phyloP scores from a whole-genome alignment of 768 basidiomycete genomes.

The Antrodiella citrinella region DNA sequence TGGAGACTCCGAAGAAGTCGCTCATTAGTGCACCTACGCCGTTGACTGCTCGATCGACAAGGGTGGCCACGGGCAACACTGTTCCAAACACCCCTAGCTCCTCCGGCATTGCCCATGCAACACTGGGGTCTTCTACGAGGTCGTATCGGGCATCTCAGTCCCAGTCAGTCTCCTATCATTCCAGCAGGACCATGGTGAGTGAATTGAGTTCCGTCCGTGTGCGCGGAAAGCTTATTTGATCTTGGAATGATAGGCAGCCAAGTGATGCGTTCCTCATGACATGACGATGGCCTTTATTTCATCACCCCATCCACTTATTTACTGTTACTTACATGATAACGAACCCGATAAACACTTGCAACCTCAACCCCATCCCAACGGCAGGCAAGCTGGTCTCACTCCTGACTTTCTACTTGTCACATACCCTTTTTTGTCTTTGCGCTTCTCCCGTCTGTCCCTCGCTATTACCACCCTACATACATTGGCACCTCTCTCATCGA shows the following conservation, averaged over 20 bases:
- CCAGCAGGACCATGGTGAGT: constrained; percentile 66
- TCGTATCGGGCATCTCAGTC: constrained; percentile 64
- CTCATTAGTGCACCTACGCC: constrained; percentile 86
- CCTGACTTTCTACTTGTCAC: constrained; percentile 16
- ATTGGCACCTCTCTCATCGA: background rate
- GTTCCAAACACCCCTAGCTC: constrained; percentile 52
- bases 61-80: constrained; percentile 38
- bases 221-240: background rate
- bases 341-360: constrained; percentile 8
- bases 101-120: constrained; percentile 39
- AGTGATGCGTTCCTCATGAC: constrained; percentile 5
- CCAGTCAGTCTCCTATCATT: constrained; percentile 67
- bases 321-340: constrained; percentile 18
- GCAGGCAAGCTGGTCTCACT: constrained; percentile 20
- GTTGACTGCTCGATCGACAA: constrained; percentile 66
- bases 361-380: constrained; percentile 3
- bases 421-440: constrained; percentile 20
- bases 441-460: constrained; percentile 7
- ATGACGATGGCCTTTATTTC: constrained; percentile 3
- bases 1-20: constrained; percentile 82
- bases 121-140: constrained; percentile 51
- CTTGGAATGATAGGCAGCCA: constrained; percentile 7
- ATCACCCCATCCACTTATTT: constrained; percentile 23
- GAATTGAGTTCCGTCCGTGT: constrained; percentile 8
- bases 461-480: background rate